These are phyloP conservation scores for Zygosaccharomyces gambellarensis DNA, from an alignment of 805 yeast genomes.

Conservation along the genomic window DNA sequence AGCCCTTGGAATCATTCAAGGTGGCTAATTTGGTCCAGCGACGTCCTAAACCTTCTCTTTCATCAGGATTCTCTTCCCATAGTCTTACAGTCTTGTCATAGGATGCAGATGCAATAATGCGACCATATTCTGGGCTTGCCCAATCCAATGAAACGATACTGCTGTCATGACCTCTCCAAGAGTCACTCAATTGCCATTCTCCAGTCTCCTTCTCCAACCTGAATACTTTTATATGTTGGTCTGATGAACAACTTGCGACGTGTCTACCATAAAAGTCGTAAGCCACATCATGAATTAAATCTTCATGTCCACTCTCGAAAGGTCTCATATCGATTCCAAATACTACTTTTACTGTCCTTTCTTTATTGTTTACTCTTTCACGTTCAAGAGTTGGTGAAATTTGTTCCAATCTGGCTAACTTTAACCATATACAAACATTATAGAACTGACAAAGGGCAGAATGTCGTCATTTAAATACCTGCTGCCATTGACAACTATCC, in stretches of 20 bases:
- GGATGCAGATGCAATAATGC: constrained; percentile 79
- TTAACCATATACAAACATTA: background rate
- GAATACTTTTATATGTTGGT: constrained; percentile 87
- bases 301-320: constrained; percentile 87
- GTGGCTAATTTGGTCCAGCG: constrained; percentile 77
- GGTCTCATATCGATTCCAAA: constrained; percentile 46
- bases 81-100: constrained; percentile 84
- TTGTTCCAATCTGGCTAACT: background rate
- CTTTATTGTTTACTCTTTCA: background rate
- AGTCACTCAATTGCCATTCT: constrained; percentile 81
- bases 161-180: constrained; percentile 95
- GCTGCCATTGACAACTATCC: constrained; percentile 12
- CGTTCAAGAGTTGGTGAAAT: background rate
- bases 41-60: constrained; percentile 68
- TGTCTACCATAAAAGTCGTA: constrained; percentile 92
- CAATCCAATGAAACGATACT: constrained; percentile 76
- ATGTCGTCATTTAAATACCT: constrained; percentile 10
- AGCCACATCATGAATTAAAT: constrained; percentile 81
- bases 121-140: constrained; percentile 95
- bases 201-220: constrained; percentile 61
- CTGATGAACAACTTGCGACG: constrained; percentile 91
- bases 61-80: constrained; percentile 88
- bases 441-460: background rate
- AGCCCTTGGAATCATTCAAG: constrained; percentile 81
- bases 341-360: background rate